phyloP scores from a whole-genome alignment of 345 rosid species.

The Eucalyptus rudis region DNA sequence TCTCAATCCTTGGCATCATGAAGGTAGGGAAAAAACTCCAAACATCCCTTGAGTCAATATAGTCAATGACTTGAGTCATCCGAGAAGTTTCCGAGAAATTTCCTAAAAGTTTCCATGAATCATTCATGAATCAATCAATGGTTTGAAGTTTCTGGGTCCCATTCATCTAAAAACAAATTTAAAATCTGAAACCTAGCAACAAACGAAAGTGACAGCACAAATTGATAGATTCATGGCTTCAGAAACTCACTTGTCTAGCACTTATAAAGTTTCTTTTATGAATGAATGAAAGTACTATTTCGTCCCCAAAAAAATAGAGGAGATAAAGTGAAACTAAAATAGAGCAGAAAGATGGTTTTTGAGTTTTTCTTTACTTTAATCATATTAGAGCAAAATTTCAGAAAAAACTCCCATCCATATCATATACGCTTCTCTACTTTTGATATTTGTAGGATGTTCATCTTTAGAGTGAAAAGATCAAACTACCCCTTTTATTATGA shows the following conservation, averaged over 20 bases:
- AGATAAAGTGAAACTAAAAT: too few relatives aligned
- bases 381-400: too few relatives aligned
- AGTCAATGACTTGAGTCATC: background rate
- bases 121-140: background rate
- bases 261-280: too few relatives aligned
- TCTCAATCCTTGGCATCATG: background rate
- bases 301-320: too few relatives aligned
- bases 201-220: background rate
- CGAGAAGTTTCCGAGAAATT: background rate
- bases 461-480: too few relatives aligned
- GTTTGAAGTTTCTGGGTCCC: background rate
- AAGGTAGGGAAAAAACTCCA: background rate
- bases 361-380: too few relatives aligned
- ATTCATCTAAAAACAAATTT: background rate
- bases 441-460: background rate
- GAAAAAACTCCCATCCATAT: background rate
- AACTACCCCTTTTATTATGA: background rate
- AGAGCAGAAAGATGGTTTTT: too few relatives aligned
- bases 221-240: background rate
- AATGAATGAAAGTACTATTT: too few relatives aligned
- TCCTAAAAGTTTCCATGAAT: background rate
- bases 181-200: background rate
- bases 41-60: background rate
- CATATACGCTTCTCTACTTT: rapidly evolving
- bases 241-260: too few relatives aligned